Evolutionary conservation across 768 basidiomycete species (phyloP).

Genomic region (Termitomyces eurrhizus): DNA sequence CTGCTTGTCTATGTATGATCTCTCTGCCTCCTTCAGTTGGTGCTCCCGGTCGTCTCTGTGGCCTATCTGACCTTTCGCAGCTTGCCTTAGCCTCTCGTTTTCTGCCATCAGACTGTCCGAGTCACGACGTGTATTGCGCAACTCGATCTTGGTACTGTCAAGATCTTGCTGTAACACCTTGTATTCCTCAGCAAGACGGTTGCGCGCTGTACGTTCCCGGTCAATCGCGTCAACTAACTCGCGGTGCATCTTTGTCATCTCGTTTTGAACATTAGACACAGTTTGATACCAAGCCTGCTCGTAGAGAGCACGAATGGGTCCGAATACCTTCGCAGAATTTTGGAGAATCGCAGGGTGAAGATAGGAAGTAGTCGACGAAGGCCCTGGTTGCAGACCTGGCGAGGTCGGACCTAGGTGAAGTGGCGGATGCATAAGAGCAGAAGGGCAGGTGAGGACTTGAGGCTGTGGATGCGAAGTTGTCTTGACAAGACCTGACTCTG

Average conservation of each 20-base stretch:
- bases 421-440: background rate
- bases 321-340: conserved; percentile 11
- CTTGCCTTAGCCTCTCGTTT: conserved; percentile 3
- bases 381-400: background rate
- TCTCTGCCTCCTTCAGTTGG: conserved; percentile 2
- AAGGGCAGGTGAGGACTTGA: background rate
- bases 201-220: conserved; percentile 7
- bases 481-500: background rate
- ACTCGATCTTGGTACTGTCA: background rate
- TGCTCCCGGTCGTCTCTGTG: background rate
- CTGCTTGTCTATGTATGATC: conserved; percentile 15
- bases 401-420: background rate
- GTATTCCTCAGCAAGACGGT: conserved; percentile 2
- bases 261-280: conserved; percentile 16
- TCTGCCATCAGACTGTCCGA: conserved; percentile 2
- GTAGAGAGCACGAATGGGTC: conserved; percentile 16
- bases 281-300: conserved; percentile 18
- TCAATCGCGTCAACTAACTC: conserved; percentile 11
- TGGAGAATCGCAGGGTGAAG: conserved; percentile 8
- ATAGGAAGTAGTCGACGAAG: background rate
- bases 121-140: background rate
- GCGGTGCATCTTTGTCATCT: conserved; percentile 15
- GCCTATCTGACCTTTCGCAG: background rate
- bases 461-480: background rate
- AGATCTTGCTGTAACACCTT: conserved; percentile 6